Evolutionary conservation across 208 protist species (phyloP), one percentile per base, ranked within the genome.

Genomic region (Porcisia deanei): DNA sequence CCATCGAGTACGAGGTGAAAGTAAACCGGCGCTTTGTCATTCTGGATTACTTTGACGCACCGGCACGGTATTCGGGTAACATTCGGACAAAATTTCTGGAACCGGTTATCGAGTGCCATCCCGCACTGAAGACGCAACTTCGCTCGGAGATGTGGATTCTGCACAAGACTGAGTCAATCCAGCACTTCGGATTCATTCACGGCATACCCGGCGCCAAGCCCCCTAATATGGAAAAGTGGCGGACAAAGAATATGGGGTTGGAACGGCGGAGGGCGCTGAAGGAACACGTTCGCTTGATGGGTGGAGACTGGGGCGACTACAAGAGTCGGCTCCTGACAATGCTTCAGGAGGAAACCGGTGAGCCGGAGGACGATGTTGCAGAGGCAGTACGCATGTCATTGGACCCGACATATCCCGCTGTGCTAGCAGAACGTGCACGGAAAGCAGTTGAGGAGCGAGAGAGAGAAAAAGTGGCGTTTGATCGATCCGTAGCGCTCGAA

Each of bases 1-100:
- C 92, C 34, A 88, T 98, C 39, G 94, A 98, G 82, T 97, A 96
- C 73, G 94, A 98, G 78, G 85, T 98, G 8, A 96, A 97, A 71
- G 64, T 88, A 0, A 96, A 97, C 71, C 77, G 94, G 30, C 86
- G 92, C 14, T 97, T 91, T 83, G 86, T 98, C 20, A 66, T 98
- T n/a, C 73, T 98, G n/a, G 94, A 98, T 71, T 98, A 98, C 66
- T 98, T 94, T 69, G 94, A 98, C 74, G 49, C 89, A 20, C 86
- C 88, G 4, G 75, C 96, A n/a, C 80, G 81, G 14, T 85, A 72
- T 63, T 84, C 71, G 4, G 83, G 78, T 12, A 78, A 77, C 16
- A 76, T 89, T 64, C 70, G 75, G 3, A 80, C 69, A 3, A 76
- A 75, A 45, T 80, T 83, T 70, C 25, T 71, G 6, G 78, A 82